Evolutionary conservation across 1,284 basidiomycete species (phyloP).

Genomic region (Sanghuangporus sanghuang): DNA sequence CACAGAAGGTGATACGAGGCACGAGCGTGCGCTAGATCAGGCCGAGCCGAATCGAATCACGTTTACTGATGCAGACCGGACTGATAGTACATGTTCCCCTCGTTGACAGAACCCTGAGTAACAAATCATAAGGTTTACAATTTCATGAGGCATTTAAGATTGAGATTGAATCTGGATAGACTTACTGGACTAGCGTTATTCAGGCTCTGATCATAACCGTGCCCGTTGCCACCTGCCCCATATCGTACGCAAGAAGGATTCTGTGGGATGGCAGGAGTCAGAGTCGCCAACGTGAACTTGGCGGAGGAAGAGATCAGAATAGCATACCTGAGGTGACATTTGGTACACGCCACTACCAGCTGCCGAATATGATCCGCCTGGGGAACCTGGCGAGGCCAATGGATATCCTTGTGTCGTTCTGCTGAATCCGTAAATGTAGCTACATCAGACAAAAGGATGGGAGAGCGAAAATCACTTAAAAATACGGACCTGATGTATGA

Average conservation of each 20-base stretch:
- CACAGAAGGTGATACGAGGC: not conserved
- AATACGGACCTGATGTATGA: conserved; percentile 3
- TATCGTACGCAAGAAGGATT: not conserved
- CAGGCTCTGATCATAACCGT: not conserved
- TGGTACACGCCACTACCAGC: not conserved
- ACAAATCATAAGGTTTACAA: not conserved
- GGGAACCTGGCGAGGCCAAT: not conserved
- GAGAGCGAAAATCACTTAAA: not conserved
- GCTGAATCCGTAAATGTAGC: not conserved
- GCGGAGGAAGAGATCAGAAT: not conserved
- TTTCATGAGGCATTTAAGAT: not conserved
- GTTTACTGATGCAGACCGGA: conserved; percentile 3
- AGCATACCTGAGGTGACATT: conserved; percentile 1
- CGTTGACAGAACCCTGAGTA: conserved; percentile 9
- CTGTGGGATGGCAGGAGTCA: not conserved
- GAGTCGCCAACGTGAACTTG: not conserved
- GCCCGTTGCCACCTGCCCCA: not conserved
- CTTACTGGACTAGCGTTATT: conserved; percentile 1
- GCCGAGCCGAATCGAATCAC: not conserved
- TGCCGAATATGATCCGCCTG: not conserved
- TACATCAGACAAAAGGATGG: not conserved
- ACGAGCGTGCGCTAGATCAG: not conserved
- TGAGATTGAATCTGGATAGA: not conserved
- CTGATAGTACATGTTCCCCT: conserved; percentile 6
- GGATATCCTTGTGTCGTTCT: not conserved